A percentile compares a stretch with the other conserved stretches of the same genome.
phyloP scores from a whole-genome alignment of 129 eudicot genomes.

The Arctium lappa region DNA sequence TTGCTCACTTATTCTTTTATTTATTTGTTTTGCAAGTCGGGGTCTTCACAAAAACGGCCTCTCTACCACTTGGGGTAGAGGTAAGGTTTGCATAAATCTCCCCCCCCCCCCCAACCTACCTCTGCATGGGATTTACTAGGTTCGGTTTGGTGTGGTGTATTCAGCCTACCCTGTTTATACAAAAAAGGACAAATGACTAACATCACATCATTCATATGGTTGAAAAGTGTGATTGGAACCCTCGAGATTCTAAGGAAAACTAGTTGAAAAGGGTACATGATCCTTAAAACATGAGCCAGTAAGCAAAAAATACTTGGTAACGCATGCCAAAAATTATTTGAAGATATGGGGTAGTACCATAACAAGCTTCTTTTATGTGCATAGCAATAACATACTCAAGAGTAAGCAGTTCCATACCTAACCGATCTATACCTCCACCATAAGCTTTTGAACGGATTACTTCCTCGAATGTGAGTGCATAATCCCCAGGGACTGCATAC shows the following conservation, averaged over 20 bases:
- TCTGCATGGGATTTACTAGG: no score
- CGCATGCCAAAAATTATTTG: not conserved
- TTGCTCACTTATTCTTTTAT: not conserved
- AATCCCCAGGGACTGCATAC: conserved; percentile 93
- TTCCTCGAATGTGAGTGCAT: conserved; percentile 84
- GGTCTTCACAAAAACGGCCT: not conserved
- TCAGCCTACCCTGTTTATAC: no score
- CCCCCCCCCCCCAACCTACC: no score
- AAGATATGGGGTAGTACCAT: not conserved
- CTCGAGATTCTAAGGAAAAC: not conserved
- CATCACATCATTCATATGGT: not conserved
- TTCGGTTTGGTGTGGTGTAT: no score
- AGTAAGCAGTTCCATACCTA: conserved; percentile 57
- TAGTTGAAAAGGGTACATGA: not conserved
- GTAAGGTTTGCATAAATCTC: not conserved
- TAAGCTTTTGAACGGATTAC: conserved; percentile 71
- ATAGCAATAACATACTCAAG: conserved; percentile 3
- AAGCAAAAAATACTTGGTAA: not conserved
- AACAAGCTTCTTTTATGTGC: not conserved
- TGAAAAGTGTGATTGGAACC: not conserved
- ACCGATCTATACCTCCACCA: conserved; percentile 64
- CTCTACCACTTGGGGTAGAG: not conserved
- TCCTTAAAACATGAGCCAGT: not conserved
- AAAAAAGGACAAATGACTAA: not conserved
- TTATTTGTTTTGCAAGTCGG: not conserved